Conservation (phyloP, 371 early-diverging fungal species). For the Choanephora cucurbitarum region DNA sequence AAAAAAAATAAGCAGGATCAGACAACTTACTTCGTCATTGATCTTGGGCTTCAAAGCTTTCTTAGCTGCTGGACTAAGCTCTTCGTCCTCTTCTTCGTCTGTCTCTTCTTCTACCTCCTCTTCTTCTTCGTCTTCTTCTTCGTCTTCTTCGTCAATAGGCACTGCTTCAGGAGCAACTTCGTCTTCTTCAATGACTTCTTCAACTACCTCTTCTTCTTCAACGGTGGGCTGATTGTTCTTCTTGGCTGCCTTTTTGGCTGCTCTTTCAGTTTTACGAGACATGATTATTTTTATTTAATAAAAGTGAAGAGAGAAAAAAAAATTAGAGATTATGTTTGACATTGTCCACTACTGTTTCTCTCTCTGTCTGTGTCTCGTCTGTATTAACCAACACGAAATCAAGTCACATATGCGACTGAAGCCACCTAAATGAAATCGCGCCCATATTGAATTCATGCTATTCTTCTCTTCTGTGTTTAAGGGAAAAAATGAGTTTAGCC, state of each 20-base stretch:
- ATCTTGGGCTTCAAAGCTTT: slow-evolving; percentile 36
- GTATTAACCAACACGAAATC: too few relatives aligned
- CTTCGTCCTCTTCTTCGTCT: slow-evolving; percentile 17
- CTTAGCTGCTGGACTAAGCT: slow-evolving; percentile 2
- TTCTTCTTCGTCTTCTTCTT: slow-evolving; percentile 19
- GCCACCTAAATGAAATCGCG: too few relatives aligned
- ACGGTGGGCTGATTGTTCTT: slow-evolving; percentile 9
- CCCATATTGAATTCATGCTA: too few relatives aligned
- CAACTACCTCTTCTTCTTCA: slow-evolving; percentile 9
- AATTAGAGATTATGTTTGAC: not conserved
- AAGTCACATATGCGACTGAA: too few relatives aligned
- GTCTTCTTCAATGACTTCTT: slow-evolving; percentile 14
- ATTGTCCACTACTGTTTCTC: too few relatives aligned
- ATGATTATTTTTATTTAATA: slow-evolving; percentile 3
- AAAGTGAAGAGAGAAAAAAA: slow-evolving; percentile 7
- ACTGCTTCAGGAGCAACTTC: slow-evolving; percentile 13
- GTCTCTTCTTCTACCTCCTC: slow-evolving; percentile 19
- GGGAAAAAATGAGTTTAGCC: slow-evolving; percentile 8
- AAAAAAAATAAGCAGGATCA: not conserved
- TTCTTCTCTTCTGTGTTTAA: too few relatives aligned
- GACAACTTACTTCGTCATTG: slow-evolving; percentile 32
- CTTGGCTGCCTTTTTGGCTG: slow-evolving; percentile 22
- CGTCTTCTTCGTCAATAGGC: slow-evolving; percentile 3
- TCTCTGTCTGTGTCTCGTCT: too few relatives aligned
- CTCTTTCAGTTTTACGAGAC: slow-evolving; percentile 35